Evolutionary conservation across 306 rosid species (phyloP).

Genomic region (Acacia melanoxylon): DNA sequence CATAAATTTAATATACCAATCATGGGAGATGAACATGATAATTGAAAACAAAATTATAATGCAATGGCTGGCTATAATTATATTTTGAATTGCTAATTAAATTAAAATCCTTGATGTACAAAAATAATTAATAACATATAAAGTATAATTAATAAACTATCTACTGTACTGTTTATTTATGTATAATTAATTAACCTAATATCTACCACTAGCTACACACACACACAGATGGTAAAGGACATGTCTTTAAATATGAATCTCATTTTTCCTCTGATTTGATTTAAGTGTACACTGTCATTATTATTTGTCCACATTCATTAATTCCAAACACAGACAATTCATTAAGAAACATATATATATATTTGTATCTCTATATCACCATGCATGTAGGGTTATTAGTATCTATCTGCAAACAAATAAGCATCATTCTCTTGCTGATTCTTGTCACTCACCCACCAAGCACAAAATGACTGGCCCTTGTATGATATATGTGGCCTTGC

Average conservation of each 20-base stretch:
- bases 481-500: constrained; percentile 20
- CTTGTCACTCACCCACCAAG: constrained; percentile 76
- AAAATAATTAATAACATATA: neutral
- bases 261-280: neutral
- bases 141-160: too few relatives aligned
- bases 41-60: neutral
- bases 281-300: neutral
- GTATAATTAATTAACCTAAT: neutral
- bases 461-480: constrained; percentile 40
- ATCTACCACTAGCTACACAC: neutral
- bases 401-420: constrained; percentile 19
- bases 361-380: neutral
- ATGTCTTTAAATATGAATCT: neutral
- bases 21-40: neutral
- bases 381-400: constrained; percentile 4
- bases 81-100: neutral
- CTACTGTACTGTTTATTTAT: neutral
- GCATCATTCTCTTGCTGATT: constrained; percentile 29
- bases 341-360: neutral
- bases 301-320: constrained; percentile 4
- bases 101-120: neutral
- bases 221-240: too few relatives aligned
- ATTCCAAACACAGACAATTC: constrained; percentile 6
- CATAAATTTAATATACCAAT: neutral
- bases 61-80: neutral